Percentiles rank a stretch among this genome's conserved stretches.
Evolutionary conservation across 305 asterid species (phyloP).

Genomic region (Fraxinus xanthoxyloides): DNA sequence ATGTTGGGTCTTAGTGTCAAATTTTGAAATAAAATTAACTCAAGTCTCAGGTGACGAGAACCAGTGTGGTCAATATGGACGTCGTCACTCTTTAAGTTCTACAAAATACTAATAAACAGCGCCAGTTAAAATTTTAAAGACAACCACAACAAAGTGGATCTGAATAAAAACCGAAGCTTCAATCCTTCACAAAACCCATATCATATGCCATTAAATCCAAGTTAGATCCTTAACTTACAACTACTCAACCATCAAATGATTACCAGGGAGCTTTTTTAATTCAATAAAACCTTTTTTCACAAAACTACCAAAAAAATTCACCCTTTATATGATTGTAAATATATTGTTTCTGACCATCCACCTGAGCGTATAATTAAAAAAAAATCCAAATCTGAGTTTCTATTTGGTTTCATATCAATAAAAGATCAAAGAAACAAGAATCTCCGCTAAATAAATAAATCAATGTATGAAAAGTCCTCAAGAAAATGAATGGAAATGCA

Average conservation of each 20-base stretch:
- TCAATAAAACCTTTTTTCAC: background rate
- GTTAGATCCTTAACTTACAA: background rate
- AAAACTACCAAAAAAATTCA: background rate
- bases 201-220: background rate
- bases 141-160: background rate
- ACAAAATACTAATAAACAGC: background rate
- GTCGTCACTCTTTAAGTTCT: background rate
- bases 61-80: background rate
- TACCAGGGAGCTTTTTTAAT: background rate
- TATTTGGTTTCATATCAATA: constrained; percentile 2
- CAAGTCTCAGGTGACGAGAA: background rate
- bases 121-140: background rate
- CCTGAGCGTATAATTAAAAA: background rate
- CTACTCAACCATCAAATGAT: background rate
- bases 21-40: background rate
- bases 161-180: background rate
- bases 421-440: background rate
- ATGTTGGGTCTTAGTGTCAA: background rate
- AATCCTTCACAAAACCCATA: background rate
- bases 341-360: background rate
- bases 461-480: background rate
- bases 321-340: background rate
- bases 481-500: background rate
- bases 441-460: background rate
- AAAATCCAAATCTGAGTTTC: constrained; percentile 6